Evolutionary conservation across 163 green algal species (phyloP), one percentile per base, ranked within the genome.

Genomic region (Scenedesmus sp.): DNA sequence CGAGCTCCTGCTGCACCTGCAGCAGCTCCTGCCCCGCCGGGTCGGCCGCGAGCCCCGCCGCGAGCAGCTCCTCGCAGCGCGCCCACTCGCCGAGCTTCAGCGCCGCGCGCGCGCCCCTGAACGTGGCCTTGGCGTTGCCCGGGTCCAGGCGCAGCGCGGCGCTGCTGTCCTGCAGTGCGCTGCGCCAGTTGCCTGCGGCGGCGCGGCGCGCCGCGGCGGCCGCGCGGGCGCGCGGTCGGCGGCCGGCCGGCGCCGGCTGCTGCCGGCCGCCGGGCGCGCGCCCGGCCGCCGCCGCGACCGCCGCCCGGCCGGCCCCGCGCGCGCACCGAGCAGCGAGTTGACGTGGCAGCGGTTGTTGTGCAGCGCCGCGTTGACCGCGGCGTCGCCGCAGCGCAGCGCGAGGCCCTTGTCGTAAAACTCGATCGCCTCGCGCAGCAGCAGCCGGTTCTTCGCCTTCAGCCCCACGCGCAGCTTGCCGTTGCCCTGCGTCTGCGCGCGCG

Each of bases 271-370:
- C 0, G 51, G 44, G 36, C 33, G 22, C 3, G 26, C 2, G 4
- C 44, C 24, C 3, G 62, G 39, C 10, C n/a, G 2, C 47, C 33
- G 29, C 29, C 36, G 31, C 67, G 42, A 45, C 47, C 48, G 31
- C 31, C 11, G 48, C 51, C 26, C 34, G 2, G 13, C 20, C 24
- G 24, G 24, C 48, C 11, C 29, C 10, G 24, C 3, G 20, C 17
- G 5, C 80, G 48, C 57, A 92, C 87, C 86, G 44, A 96, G 82
- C 26, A 93, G 50, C 28, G 93, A 77, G 33, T 96, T 84, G 15
- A 91, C 91, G n/a, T 98, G 93, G 0, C 91, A 89, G 11, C 93
- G 83, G 77, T 97, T 98, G 81, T 76, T 87, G 62, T 86, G 83
- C 29, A 97, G 84, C 6, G 89, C 45, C 1, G 85, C 65, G 31